Evolutionary conservation across 1,284 basidiomycete species (phyloP).

Genomic region (Malassezia japonica): DNA sequence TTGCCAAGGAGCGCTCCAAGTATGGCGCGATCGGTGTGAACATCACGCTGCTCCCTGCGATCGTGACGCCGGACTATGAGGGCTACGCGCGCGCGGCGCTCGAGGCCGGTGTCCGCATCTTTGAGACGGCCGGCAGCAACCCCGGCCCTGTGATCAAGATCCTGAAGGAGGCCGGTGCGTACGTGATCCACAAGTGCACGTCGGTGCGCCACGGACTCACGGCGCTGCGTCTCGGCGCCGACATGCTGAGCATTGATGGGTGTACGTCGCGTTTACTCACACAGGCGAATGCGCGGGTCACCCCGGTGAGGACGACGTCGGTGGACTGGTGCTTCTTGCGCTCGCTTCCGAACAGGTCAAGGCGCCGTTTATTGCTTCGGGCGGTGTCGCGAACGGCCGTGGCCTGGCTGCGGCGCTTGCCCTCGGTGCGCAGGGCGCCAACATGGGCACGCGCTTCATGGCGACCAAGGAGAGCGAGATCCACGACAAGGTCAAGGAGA

Average conservation of each 20-base stretch:
- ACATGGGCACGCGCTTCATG: slow-evolving; percentile 79
- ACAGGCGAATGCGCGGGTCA: slow-evolving; percentile 66
- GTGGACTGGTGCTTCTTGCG: slow-evolving; percentile 78
- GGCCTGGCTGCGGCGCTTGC: slow-evolving; percentile 73
- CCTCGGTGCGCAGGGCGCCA: slow-evolving; percentile 74
- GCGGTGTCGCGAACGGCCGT: slow-evolving; percentile 56
- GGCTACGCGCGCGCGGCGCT: slow-evolving; percentile 72
- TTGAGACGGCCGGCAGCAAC: slow-evolving; percentile 87
- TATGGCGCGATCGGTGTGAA: slow-evolving; percentile 62
- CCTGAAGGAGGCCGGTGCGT: slow-evolving; percentile 64
- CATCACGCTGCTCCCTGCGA: slow-evolving; percentile 76
- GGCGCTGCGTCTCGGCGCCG: slow-evolving; percentile 67
- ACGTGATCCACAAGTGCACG: slow-evolving; percentile 84
- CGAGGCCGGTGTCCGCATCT: slow-evolving; percentile 76
- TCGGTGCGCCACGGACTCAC: slow-evolving; percentile 57
- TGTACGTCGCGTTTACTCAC: slow-evolving; percentile 9
- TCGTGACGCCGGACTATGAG: slow-evolving; percentile 81
- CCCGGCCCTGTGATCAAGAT: slow-evolving; percentile 69
- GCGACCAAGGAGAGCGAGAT: slow-evolving; percentile 63
- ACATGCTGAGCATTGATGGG: slow-evolving; percentile 56
- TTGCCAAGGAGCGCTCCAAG: slow-evolving; percentile 25
- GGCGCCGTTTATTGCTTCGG: slow-evolving; percentile 79
- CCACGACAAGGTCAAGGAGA: slow-evolving; percentile 80
- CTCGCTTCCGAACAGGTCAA: slow-evolving; percentile 74
- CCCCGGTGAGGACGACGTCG: slow-evolving; percentile 89